Conservation (phyloP, 768 basidiomycete genomes). For the Candolleomyces efflorescens region DNA sequence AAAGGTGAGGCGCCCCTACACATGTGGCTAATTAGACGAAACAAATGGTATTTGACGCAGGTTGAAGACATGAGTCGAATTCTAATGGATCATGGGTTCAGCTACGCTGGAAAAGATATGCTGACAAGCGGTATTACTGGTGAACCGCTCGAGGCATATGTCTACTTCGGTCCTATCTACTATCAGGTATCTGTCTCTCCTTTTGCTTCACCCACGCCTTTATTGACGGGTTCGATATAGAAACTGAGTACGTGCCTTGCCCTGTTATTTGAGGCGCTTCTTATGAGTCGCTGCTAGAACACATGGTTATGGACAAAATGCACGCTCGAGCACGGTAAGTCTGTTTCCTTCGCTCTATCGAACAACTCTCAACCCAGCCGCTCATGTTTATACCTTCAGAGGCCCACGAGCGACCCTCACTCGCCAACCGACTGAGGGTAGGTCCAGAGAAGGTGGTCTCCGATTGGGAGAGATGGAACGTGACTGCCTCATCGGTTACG, state of each 20-base stretch:
- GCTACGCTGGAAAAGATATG: slow-evolving; percentile 99
- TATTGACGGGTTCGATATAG: slow-evolving; percentile 34
- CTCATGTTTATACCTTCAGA: slow-evolving; percentile 34
- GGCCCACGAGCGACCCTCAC: slow-evolving; percentile 96
- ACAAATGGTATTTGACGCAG: slow-evolving; percentile 32
- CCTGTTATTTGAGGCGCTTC: not conserved
- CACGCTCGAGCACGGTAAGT: slow-evolving; percentile 91
- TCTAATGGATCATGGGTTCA: slow-evolving; percentile 92
- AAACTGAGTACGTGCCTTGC: slow-evolving; percentile 77
- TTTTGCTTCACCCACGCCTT: slow-evolving; percentile 1
- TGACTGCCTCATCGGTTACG: slow-evolving; percentile 96
- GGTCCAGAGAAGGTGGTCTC: slow-evolving; percentile 94
- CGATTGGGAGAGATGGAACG: slow-evolving; percentile 99
- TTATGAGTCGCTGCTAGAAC: slow-evolving; percentile 46
- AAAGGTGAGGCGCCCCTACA: slow-evolving; percentile 51
- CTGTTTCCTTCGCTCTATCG: not conserved
- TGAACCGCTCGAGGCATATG: slow-evolving; percentile 93
- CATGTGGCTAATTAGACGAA: slow-evolving; percentile 4
- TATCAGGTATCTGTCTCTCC: slow-evolving; percentile 64
- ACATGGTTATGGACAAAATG: slow-evolving; percentile 99
- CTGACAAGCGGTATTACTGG: slow-evolving; percentile 97
- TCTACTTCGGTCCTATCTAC: slow-evolving; percentile 98
- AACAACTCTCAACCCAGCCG: not conserved
- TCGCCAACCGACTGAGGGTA: slow-evolving; percentile 96
- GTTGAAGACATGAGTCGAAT: slow-evolving; percentile 98